Percentiles rank a stretch among this genome's conserved stretches.
Evolutionary conservation across 768 basidiomycete genomes (phyloP).

Genomic region (Saitozyma sp.): DNA sequence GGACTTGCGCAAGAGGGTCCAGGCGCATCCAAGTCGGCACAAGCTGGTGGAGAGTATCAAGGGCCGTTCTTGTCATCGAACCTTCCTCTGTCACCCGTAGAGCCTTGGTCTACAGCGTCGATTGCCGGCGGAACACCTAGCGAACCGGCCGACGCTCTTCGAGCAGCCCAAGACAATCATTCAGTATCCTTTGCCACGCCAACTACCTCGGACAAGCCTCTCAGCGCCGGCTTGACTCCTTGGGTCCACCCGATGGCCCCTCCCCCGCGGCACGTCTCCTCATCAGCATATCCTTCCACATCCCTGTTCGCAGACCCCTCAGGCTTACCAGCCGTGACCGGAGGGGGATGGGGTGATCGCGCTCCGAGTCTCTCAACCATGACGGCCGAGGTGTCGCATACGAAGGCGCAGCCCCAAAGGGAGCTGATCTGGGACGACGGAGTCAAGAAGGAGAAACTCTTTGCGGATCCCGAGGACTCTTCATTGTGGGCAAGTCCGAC

Average conservation of each 20-base stretch:
- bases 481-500: too few species aligned
- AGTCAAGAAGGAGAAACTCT: too few species aligned
- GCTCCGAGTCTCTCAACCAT: not conserved
- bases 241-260: slow-evolving; percentile 6
- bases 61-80: not conserved
- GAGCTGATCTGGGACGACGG: too few species aligned
- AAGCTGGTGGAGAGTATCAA: too few species aligned
- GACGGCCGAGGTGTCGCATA: not conserved
- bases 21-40: too few species aligned
- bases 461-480: too few species aligned
- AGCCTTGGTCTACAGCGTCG: slow-evolving; percentile 25
- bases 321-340: not conserved
- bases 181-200: slow-evolving; percentile 10
- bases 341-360: slow-evolving; percentile 7
- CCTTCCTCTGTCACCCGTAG: slow-evolving; percentile 17
- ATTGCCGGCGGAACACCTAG: slow-evolving; percentile 4
- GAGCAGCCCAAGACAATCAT: slow-evolving; percentile 15
- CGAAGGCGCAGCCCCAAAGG: too few species aligned
- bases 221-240: not conserved
- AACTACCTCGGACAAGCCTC: not conserved
- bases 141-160: slow-evolving; percentile 15
- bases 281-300: slow-evolving; percentile 22
- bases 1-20: too few species aligned
- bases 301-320: slow-evolving; percentile 6
- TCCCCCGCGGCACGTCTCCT: slow-evolving; percentile 25